These are phyloP conservation scores for Pichia scutulata DNA, from an alignment of 805 yeast genomes.

Conservation along the genomic window DNA sequence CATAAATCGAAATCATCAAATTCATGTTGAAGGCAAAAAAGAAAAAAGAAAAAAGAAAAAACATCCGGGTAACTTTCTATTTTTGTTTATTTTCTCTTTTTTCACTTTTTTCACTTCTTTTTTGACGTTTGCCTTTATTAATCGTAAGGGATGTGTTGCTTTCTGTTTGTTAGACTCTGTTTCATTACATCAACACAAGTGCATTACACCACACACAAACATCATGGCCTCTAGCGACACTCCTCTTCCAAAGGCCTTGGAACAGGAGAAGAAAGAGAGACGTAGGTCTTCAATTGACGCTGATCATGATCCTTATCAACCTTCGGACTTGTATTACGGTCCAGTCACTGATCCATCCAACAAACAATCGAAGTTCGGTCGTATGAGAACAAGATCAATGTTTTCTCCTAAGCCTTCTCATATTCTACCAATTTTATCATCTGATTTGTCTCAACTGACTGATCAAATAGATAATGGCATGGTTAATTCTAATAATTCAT, in stretches of 20 bases:
- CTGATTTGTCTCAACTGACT: not conserved
- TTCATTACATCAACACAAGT: not conserved
- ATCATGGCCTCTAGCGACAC: not conserved
- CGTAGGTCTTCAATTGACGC: slow-evolving; percentile 40
- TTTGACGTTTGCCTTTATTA: not conserved
- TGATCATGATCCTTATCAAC: slow-evolving; percentile 52
- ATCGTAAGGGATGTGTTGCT: not conserved
- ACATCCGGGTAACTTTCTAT: not conserved
- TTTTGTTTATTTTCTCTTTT: too few species aligned
- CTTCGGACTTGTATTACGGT: slow-evolving; percentile 66
- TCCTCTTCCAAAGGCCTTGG: not conserved
- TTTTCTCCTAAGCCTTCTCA: slow-evolving; percentile 20
- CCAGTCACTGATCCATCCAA: slow-evolving; percentile 49
- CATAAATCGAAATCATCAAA: not conserved
- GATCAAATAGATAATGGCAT: not conserved
- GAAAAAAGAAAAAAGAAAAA: too few species aligned
- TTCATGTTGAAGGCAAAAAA: not conserved
- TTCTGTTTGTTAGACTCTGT: not conserved
- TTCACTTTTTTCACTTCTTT: too few species aligned
- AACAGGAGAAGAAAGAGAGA: slow-evolving; percentile 3
- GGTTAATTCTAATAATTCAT: not conserved
- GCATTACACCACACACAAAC: not conserved
- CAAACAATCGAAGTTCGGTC: slow-evolving; percentile 35
- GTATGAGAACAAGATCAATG: slow-evolving; percentile 48
- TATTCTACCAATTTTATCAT: slow-evolving; percentile 3